Evolutionary conservation across 1,284 basidiomycete genomes (phyloP).

Genomic region (Phaffia rhodozyma): DNA sequence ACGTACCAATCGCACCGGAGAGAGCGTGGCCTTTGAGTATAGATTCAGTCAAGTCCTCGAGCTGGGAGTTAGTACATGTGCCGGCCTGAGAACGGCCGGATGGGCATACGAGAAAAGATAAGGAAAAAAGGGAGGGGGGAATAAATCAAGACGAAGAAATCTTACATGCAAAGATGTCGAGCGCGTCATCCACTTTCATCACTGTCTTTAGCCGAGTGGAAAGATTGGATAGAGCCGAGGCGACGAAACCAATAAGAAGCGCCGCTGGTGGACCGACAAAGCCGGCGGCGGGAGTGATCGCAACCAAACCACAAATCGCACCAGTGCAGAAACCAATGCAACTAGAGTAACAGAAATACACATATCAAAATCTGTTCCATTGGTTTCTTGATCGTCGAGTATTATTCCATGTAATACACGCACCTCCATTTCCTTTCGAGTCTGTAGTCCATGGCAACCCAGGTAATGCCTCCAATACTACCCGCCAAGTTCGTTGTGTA

Average conservation of each 20-base stretch:
- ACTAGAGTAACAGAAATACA: constrained; percentile 36
- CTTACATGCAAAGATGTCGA: constrained; percentile 35
- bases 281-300: constrained; percentile 63
- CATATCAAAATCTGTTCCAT: constrained; percentile 36
- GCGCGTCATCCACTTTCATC: constrained; percentile 59
- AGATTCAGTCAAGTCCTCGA: no score
- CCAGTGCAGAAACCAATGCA: constrained; percentile 81
- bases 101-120: neutral
- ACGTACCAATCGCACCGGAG: constrained; percentile 67
- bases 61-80: no score
- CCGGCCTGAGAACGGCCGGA: neutral
- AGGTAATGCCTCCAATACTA: constrained; percentile 66
- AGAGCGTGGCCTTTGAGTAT: constrained; percentile 50
- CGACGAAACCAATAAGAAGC: constrained; percentile 61
- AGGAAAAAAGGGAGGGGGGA: constrained; percentile 15
- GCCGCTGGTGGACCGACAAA: constrained; percentile 39
- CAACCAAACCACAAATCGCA: constrained; percentile 70
- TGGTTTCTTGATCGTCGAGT: constrained; percentile 22
- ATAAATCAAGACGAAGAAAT: constrained; percentile 23
- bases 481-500: constrained; percentile 72
- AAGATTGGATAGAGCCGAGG: constrained; percentile 70
- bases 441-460: constrained; percentile 77
- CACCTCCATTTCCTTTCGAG: constrained; percentile 55
- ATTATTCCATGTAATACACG: constrained; percentile 8
- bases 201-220: constrained; percentile 60